These are phyloP conservation scores for Starmerella davenportii DNA, from an alignment of 805 yeast species.

Conservation along the genomic window DNA sequence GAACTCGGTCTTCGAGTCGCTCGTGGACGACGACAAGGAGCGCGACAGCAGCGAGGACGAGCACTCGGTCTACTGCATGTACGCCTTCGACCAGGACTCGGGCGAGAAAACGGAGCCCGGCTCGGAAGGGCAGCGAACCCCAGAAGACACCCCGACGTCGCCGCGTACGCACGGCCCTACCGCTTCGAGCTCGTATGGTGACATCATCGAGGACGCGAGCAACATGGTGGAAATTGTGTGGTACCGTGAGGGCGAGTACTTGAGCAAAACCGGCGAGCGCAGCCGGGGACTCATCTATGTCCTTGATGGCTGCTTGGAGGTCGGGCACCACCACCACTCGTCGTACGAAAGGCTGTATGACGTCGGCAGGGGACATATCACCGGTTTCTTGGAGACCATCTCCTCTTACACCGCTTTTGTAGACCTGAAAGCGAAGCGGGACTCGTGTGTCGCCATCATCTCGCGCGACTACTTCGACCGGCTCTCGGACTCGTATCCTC, in stretches of 20 bases:
- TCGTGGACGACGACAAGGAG: not conserved
- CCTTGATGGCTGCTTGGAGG: conserved; percentile 59
- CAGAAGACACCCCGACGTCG: not conserved
- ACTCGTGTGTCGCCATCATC: conserved; percentile 53
- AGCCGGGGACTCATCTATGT: conserved; percentile 66
- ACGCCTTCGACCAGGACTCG: not conserved
- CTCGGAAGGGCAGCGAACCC: not conserved
- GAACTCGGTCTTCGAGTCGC: not conserved
- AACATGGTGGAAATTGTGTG: conserved; percentile 39
- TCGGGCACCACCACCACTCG: conserved; percentile 27
- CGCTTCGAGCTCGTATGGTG: conserved; percentile 24
- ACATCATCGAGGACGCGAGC: conserved; percentile 23
- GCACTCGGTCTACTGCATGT: not conserved
- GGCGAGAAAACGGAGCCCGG: not conserved
- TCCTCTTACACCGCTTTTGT: conserved; percentile 59
- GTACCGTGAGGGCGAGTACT: conserved; percentile 33
- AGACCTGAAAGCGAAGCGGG: conserved; percentile 42
- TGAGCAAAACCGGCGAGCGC: conserved; percentile 47
- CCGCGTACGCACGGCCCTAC: not conserved
- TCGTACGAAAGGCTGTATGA: conserved; percentile 28
- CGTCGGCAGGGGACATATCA: conserved; percentile 60
- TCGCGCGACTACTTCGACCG: conserved; percentile 44
- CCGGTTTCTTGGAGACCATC: conserved; percentile 70
- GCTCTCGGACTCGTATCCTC: conserved; percentile 57
- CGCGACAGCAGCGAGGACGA: not conserved